Base-by-base conservation (phyloP, 257 asterid species). In the Galeopsis tetrahit region DNA sequence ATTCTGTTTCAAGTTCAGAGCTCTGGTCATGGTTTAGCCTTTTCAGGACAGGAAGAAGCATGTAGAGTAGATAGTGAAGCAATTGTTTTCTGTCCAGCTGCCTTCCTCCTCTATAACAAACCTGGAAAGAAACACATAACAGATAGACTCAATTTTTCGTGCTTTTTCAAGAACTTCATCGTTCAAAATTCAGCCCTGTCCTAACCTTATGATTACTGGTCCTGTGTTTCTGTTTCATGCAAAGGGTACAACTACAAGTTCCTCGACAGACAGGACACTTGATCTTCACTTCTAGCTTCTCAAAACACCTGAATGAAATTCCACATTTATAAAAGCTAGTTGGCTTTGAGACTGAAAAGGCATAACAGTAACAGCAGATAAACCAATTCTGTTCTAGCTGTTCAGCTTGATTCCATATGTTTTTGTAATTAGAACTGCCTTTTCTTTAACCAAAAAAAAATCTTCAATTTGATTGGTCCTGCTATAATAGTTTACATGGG, bases 11-110 rank as follows among this genome's bases (percentile, higher is more conserved):
- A 73, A 92, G 82, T 85, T 90, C 98, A 58, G 73, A 55, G 75
- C 44, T 70, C 82, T 92, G 98, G 52, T 86, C 90, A 74, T 21
- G 77, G 76, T 90, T 95, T 15, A 92, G 51, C 78, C 83, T 87
- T 75, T 85, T 87, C 74, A 95, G 87, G 63, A 88, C 86, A 1
- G 99, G 98, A 83, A 88, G 91, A 78, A 95, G 97, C 85, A 72
- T 69, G 79, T 73, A 74, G 58, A 90, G 83, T 75, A 90, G 83
- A 85, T 95, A 90, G 49, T 82, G 85, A 80, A 95, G 93, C 76
- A 90, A 72, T 38, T 83, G 87, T 51, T 78, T 82, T 75, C 80
- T 85, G 71, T 77, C 89, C 69, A 80, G 79, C 81, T 82, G 86
- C 78, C 74, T 84, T 84, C 80, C 87, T 52, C 78, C 92, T 73